These are phyloP conservation scores for Clonostachys chloroleuca DNA, from an alignment of 2,329 filamentous ascomycete genomes.

Conservation along the genomic window DNA sequence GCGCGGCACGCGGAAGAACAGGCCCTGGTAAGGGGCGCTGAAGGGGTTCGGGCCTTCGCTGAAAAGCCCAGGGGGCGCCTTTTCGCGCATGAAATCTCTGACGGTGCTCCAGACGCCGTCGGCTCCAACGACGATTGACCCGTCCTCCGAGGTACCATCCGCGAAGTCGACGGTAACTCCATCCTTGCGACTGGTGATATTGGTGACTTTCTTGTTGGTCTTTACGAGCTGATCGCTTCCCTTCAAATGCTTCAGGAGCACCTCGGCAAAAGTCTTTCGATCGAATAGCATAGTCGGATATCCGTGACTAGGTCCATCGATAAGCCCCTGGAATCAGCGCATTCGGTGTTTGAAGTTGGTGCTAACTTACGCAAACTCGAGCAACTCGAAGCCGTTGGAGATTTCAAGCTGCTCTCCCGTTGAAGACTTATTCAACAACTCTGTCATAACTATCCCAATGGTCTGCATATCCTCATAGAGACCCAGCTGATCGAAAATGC, in stretches of 20 bases:
- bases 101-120: conserved; percentile 1
- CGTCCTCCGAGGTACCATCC: not conserved
- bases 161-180: not conserved
- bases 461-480: conserved; percentile 4
- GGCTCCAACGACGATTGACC: not conserved
- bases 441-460: not conserved
- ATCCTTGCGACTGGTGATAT: not conserved
- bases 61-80: not conserved
- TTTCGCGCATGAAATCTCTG: not conserved
- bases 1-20: not conserved
- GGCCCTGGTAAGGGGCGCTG: not conserved
- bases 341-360: not conserved
- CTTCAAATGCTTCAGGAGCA: not conserved
- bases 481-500: conserved; percentile 23
- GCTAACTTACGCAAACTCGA: not conserved
- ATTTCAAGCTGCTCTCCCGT: not conserved
- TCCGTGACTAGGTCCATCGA: not conserved
- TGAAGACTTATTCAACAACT: not conserved
- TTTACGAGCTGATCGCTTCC: not conserved
- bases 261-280: not conserved
- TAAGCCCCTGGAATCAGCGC: not conserved
- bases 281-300: not conserved
- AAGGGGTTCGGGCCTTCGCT: not conserved
- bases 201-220: not conserved
- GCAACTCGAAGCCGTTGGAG: not conserved